These are phyloP conservation scores for Sarocladium strictum DNA, from an alignment of 2,329 filamentous ascomycete species.

Conservation along the genomic window DNA sequence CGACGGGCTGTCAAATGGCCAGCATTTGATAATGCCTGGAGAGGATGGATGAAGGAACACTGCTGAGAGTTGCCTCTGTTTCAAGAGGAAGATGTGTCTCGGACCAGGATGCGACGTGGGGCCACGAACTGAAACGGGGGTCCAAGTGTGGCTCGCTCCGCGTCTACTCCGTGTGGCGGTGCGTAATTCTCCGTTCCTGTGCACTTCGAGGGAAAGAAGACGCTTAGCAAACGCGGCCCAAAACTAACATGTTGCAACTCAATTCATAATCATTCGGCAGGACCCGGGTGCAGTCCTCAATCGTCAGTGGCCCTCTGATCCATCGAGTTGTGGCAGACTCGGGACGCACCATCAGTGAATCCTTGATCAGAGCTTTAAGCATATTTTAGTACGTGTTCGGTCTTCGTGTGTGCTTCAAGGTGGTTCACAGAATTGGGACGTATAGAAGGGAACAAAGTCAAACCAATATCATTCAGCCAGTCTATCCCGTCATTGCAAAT, in stretches of 20 bases:
- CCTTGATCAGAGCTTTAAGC: too few relatives aligned
- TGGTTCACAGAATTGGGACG: too few relatives aligned
- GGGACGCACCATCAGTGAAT: too few relatives aligned
- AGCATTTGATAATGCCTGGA: slow-evolving; percentile 12
- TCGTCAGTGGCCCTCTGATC: too few relatives aligned
- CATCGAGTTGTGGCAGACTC: too few relatives aligned
- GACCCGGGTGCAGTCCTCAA: too few relatives aligned
- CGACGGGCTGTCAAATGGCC: slow-evolving; percentile 12
- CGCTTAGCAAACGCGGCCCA: too few relatives aligned
- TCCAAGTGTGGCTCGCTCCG: too few relatives aligned
- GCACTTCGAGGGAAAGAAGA: background rate
- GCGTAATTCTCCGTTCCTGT: slow-evolving; percentile 3
- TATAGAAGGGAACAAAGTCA: background rate
- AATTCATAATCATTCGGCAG: background rate
- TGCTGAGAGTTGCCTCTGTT: background rate
- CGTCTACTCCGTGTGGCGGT: slow-evolving; percentile 2
- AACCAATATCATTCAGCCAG: background rate
- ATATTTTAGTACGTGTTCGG: too few relatives aligned
- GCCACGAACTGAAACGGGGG: background rate
- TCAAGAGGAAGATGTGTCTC: slow-evolving; percentile 8
- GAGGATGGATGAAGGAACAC: background rate
- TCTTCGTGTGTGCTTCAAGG: too few relatives aligned
- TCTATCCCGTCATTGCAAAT: background rate
- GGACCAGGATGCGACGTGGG: slow-evolving; percentile 4
- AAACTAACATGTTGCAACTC: background rate